phyloP scores from a whole-genome alignment of 257 asterid genomes.

The Ophiorrhiza pumila region DNA sequence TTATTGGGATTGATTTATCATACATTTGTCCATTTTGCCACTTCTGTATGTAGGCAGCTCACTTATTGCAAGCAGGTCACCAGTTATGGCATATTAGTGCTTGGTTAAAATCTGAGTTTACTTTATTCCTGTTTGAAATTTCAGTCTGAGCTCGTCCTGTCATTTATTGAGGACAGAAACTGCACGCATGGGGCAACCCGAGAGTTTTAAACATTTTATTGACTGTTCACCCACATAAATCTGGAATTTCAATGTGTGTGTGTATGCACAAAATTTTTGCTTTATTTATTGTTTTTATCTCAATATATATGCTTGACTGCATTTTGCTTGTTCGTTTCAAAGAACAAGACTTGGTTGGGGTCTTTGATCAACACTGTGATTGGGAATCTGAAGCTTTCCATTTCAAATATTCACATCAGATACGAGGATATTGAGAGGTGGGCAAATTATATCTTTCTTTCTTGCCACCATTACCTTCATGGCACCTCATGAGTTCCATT shows the following conservation, averaged over 20 bases:
- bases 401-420: conserved; percentile 93
- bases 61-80: not conserved
- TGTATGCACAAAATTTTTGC: not conserved
- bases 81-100: not conserved
- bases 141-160: not conserved
- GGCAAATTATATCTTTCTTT: conserved; percentile 15
- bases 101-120: not conserved
- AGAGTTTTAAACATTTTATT: not conserved
- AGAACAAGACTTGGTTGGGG: conserved; percentile 97
- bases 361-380: conserved; percentile 91
- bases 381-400: conserved; percentile 94
- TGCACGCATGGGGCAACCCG: not conserved
- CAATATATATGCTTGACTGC: conserved; percentile 13
- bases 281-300: not conserved
- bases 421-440: conserved; percentile 98
- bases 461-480: conserved; percentile 2
- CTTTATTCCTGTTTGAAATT: not conserved
- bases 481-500: conserved; percentile 20
- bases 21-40: not conserved
- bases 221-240: not conserved
- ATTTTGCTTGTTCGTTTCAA: conserved; percentile 26
- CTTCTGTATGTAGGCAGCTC: not conserved
- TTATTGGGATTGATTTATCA: not conserved
- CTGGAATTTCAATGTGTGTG: not conserved
- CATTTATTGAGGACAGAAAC: not conserved